Percentiles rank a stretch among this genome's conserved stretches.
Conservation (phyloP, 2,329 filamentous ascomycete species). For the Talaromyces amestolkiae region DNA sequence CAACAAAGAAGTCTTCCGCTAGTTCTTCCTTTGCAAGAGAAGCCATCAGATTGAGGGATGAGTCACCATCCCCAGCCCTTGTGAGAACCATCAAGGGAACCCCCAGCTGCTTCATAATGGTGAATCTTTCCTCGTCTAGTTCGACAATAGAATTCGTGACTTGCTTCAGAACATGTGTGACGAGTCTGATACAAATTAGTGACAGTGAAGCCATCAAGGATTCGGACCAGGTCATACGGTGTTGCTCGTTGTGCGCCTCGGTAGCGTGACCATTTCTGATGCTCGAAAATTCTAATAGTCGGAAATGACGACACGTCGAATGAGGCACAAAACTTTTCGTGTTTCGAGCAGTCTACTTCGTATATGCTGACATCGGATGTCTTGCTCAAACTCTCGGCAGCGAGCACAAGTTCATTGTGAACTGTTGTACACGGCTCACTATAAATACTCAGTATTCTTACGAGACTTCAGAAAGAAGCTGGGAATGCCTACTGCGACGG, state of each 20-base stretch:
- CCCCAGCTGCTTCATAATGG: slow-evolving; percentile 7
- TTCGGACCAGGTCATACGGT: not conserved
- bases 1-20: slow-evolving; percentile 12
- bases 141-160: slow-evolving; percentile 1
- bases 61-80: not conserved
- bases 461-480: not conserved
- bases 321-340: slow-evolving; percentile 14
- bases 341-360: slow-evolving; percentile 13
- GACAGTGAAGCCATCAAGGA: not conserved
- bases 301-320: slow-evolving; percentile 15
- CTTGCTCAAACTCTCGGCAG: slow-evolving; percentile 7
- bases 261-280: slow-evolving; percentile 12
- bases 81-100: slow-evolving; percentile 10
- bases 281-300: slow-evolving; percentile 8
- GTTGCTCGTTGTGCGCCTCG: slow-evolving; percentile 12
- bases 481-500: slow-evolving; percentile 11
- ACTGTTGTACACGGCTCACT: slow-evolving; percentile 15
- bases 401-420: slow-evolving; percentile 3
- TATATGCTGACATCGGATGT: slow-evolving; percentile 13
- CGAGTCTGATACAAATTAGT: not conserved
- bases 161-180: slow-evolving; percentile 13
- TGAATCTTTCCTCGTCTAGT: slow-evolving; percentile 12
- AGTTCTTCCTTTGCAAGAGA: slow-evolving; percentile 11
- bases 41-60: not conserved
- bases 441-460: not conserved